Evolutionary conservation across 2,329 filamentous ascomycete species (phyloP), one percentile per base, ranked within the genome.

Genomic region (Colletotrichum horii): DNA sequence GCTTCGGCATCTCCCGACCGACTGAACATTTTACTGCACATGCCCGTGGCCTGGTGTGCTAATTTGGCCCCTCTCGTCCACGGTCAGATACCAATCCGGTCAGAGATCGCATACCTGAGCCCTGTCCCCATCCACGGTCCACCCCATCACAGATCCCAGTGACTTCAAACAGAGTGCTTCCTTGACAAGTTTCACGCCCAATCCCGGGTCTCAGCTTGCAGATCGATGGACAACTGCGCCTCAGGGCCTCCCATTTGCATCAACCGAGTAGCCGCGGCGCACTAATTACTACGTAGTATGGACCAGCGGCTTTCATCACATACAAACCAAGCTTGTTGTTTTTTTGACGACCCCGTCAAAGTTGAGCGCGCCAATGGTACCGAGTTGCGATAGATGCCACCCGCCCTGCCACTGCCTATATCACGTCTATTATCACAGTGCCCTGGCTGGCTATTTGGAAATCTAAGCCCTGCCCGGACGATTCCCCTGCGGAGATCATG

Each of bases 151-250:
- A 73, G 65, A 76, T 76, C 74, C 74, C 66, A 62, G 71, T 66
- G 43, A 61, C 52, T 68, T 76, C 74, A 76, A 76, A 76, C 74
- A 74, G 79, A 77, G 77, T 78, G 79, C 79, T 76, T 74, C 78
- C 78, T 78, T 77, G 78, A 80, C 78, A 78, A 79, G 84, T 87
- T 86, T 86, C 84, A 86, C 82, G 82, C 82, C 80, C 80, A 79
- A 81, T 82, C 77, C 79, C 78, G 76, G 83, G 85, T 87, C 83
- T 87, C 85, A 87, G 83, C 79, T 81, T 80, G 85, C 72, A 82
- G 83, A 86, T 86, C 84, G 81, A 82, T 79, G 78, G 78, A 72
- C 56, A 78, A 79, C 81, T 83, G 79, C 79, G 80, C 81, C 80
- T 80, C 81, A 76, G 68, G 74, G 73, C 75, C 71, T 76, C 60